Evolutionary conservation across 1,284 basidiomycete species (phyloP).

Genomic region (Leccinum fuscescens): DNA sequence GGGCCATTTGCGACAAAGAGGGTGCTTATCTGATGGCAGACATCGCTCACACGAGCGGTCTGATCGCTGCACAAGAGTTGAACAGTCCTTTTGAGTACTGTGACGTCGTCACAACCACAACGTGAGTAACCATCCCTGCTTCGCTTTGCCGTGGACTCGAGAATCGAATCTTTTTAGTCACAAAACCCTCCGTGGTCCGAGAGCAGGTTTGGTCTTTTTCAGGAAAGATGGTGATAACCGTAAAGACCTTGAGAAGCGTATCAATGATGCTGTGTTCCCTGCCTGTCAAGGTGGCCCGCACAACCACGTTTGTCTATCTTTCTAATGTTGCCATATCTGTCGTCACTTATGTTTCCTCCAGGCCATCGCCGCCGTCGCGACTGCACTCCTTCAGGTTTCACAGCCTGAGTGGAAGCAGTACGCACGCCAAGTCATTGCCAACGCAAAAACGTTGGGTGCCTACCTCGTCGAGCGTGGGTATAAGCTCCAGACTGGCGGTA

Average conservation of each 20-base stretch:
- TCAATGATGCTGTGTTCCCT: conserved; percentile 99
- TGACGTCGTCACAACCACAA: conserved; percentile 96
- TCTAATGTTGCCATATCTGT: background rate
- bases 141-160: background rate
- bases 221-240: conserved; percentile 84
- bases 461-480: conserved; percentile 79
- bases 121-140: conserved; percentile 46
- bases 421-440: conserved; percentile 92
- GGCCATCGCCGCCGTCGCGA: conserved; percentile 96
- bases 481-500: conserved; percentile 95
- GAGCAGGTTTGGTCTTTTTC: conserved; percentile 99
- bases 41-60: conserved; percentile 97
- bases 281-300: conserved; percentile 99
- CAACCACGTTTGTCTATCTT: conserved; percentile 79
- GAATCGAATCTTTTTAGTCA: conserved; percentile 51
- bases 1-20: conserved; percentile 83
- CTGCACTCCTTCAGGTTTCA: conserved; percentile 91
- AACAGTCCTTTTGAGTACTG: conserved; percentile 95
- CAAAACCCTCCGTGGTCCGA: conserved; percentile 98
- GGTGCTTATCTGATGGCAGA: conserved; percentile 93
- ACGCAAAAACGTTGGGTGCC: conserved; percentile 75
- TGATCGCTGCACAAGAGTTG: conserved; percentile 92
- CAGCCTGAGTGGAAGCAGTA: conserved; percentile 92
- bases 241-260: conserved; percentile 88
- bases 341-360: conserved; percentile 29